phyloP scores from a whole-genome alignment of 2,329 filamentous ascomycete genomes.

The Diaporthe sp. region DNA sequence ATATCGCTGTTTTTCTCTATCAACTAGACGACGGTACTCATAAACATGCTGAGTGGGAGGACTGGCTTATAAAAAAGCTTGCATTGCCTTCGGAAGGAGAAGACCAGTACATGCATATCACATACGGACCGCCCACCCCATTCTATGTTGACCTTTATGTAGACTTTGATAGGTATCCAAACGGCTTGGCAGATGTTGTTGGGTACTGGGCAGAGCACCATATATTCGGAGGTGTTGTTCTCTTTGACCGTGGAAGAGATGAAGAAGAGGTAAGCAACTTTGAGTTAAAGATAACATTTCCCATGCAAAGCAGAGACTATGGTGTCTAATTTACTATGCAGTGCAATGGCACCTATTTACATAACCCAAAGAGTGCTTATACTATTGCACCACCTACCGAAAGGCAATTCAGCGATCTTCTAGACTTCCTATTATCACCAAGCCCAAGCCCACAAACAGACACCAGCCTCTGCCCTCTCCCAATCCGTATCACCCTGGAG shows the following conservation, averaged over 20 bases:
- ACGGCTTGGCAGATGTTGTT: constrained; percentile 42
- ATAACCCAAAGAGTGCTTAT: neutral
- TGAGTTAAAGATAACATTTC: constrained; percentile 4
- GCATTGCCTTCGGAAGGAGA: constrained; percentile 38
- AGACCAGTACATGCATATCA: constrained; percentile 17
- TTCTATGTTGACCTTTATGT: constrained; percentile 43
- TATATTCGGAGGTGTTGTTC: constrained; percentile 42
- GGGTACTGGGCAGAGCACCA: constrained; percentile 45
- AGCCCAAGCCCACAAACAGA: neutral
- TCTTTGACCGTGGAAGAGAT: constrained; percentile 35
- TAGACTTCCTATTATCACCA: constrained; percentile 9
- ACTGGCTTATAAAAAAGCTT: neutral
- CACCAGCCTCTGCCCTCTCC: constrained; percentile 3
- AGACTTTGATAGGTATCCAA: constrained; percentile 44
- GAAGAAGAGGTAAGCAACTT: constrained; percentile 19
- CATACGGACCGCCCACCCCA: constrained; percentile 38
- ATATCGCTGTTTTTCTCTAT: constrained; percentile 43
- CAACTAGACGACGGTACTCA: constrained; percentile 38
- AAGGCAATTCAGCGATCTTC: constrained; percentile 11
- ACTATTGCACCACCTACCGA: constrained; percentile 19
- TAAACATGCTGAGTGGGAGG: constrained; percentile 38
- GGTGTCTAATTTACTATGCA: constrained; percentile 1
- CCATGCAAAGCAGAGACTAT: neutral
- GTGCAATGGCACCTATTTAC: constrained; percentile 17
- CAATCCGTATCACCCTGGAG: constrained; percentile 7